A percentile compares a stretch with the other conserved stretches of the same genome.
phyloP scores from a whole-genome alignment of 805 yeast genomes.

The Saturnispora mendoncae region DNA sequence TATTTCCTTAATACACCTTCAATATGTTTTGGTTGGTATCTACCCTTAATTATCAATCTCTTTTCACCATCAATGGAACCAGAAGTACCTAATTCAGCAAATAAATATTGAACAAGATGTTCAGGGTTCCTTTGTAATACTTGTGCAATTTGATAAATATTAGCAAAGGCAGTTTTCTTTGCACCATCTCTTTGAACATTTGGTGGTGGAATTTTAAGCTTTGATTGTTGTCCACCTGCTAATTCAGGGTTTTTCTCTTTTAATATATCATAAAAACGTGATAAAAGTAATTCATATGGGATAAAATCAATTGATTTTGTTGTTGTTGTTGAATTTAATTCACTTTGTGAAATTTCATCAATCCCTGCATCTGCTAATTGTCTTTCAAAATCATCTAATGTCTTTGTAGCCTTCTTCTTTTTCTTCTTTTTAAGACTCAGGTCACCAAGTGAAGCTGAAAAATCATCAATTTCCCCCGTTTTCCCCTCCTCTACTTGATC shows the following conservation, averaged over 20 bases:
- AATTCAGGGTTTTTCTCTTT: conserved; percentile 95
- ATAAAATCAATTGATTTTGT: conserved; percentile 41
- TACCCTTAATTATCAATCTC: conserved; percentile 95
- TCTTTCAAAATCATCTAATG: conserved; percentile 76
- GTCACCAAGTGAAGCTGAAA: conserved; percentile 59
- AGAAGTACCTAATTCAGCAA: conserved; percentile 98
- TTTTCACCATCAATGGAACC: conserved; percentile 98
- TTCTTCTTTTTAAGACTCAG: conserved; percentile 62
- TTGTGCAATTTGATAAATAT: conserved; percentile 88
- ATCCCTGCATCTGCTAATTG: conserved; percentile 88
- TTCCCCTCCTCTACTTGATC: conserved; percentile 24
- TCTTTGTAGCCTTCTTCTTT: conserved; percentile 77
- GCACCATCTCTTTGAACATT: conserved; percentile 94
- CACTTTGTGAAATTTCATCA: conserved; percentile 33
- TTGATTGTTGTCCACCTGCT: conserved; percentile 92
- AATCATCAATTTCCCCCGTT: conserved; percentile 31
- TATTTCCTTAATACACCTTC: conserved; percentile 94
- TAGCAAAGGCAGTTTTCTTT: conserved; percentile 92
- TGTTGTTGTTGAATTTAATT: conserved; percentile 17
- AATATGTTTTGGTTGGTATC: conserved; percentile 95
- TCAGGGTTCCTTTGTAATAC: conserved; percentile 95
- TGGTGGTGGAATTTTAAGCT: conserved; percentile 97
- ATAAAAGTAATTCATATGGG: conserved; percentile 67
- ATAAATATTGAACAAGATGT: conserved; percentile 90
- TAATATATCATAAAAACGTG: conserved; percentile 78